Percentiles rank a stretch among this genome's conserved stretches.
Conservation (phyloP, 257 asterid genomes). For the Solanum dulcamara region DNA sequence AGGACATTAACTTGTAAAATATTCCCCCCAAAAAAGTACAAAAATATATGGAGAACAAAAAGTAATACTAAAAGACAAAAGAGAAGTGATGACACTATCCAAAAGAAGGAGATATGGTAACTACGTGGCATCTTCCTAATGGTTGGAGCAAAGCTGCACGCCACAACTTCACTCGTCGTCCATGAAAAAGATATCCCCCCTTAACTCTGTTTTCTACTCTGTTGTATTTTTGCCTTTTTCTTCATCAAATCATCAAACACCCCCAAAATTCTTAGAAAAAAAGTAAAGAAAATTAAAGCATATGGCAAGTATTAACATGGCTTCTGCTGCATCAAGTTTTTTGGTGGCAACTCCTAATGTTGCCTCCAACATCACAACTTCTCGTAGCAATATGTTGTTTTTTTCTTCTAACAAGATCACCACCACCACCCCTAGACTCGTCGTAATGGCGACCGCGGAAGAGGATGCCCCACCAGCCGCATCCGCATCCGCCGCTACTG, state of each 20-base stretch:
- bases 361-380: constrained; percentile 13
- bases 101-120: constrained; percentile 46
- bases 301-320: constrained; percentile 77
- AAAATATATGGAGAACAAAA: background rate
- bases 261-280: background rate
- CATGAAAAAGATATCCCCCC: constrained; percentile 41
- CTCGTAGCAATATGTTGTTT: constrained; percentile 13
- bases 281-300: background rate
- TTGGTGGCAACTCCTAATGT: constrained; percentile 48
- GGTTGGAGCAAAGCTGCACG: constrained; percentile 26
- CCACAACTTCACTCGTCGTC: constrained; percentile 27
- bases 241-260: background rate
- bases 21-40: background rate
- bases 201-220: constrained; percentile 14
- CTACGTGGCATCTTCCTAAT: constrained; percentile 42
- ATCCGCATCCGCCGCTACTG: constrained; percentile 5
- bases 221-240: background rate
- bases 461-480: constrained; percentile 24
- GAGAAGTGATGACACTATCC: constrained; percentile 45
- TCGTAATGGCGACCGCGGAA: constrained; percentile 51
- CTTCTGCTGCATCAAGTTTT: constrained; percentile 26
- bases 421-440: constrained; percentile 29
- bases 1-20: background rate
- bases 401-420: constrained; percentile 31
- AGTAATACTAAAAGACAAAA: background rate